A percentile compares a stretch with the other conserved stretches of the same genome.
These are phyloP conservation scores for Phytophthora colocasiae DNA, from an alignment of 352 stramenopile species.

Conservation along the genomic window DNA sequence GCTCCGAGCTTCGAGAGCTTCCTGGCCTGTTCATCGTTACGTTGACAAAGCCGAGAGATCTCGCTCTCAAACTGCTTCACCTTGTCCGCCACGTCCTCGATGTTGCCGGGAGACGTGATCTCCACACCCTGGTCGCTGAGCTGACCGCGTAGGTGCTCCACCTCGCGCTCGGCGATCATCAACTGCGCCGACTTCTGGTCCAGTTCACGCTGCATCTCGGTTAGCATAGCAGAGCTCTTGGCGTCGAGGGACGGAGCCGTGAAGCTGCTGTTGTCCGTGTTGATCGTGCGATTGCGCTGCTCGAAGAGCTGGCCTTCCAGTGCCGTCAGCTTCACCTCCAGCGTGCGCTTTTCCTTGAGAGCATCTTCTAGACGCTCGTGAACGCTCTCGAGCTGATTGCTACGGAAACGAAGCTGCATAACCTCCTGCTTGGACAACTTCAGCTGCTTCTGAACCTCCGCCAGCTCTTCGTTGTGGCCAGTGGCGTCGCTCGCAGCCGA, in stretches of 20 bases:
- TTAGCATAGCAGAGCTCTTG: constrained; percentile 47
- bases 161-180: constrained; percentile 53
- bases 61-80: constrained; percentile 63
- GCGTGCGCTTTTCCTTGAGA: constrained; percentile 81
- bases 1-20: constrained; percentile 60
- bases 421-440: constrained; percentile 83
- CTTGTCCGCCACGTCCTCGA: constrained; percentile 49
- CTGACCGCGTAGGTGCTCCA: constrained; percentile 47
- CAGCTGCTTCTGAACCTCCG: constrained; percentile 75
- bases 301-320: constrained; percentile 83
- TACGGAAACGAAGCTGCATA: constrained; percentile 86
- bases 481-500: constrained; percentile 25
- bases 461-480: constrained; percentile 51
- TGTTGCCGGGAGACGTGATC: constrained; percentile 1
- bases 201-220: constrained; percentile 61
- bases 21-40: constrained; percentile 66
- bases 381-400: constrained; percentile 78
- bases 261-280: constrained; percentile 56
- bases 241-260: constrained; percentile 38
- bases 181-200: constrained; percentile 66
- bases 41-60: constrained; percentile 49
- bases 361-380: constrained; percentile 72
- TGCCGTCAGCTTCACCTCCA: constrained; percentile 82
- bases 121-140: constrained; percentile 13
- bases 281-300: constrained; percentile 70